Conservation (phyloP, 2,329 filamentous ascomycete genomes). For the Monascus ruber region DNA sequence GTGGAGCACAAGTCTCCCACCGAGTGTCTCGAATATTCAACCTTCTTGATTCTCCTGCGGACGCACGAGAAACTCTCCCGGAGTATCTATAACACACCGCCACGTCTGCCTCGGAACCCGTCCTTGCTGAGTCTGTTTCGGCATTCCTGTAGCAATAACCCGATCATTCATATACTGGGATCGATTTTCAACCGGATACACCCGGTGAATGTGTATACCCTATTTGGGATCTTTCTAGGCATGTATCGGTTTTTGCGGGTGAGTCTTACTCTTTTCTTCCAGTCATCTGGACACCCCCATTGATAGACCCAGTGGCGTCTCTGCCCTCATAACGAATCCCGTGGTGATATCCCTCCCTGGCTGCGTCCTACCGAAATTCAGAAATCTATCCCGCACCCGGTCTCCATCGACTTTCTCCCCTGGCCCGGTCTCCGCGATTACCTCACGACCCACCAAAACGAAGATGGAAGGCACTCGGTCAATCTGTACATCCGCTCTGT, state of each 20-base stretch:
- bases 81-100: not conserved
- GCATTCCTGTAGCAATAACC: not conserved
- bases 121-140: not conserved
- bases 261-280: not conserved
- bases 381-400: conserved; percentile 2
- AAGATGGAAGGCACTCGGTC: not conserved
- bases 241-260: not conserved
- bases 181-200: not conserved
- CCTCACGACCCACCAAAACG: conserved; percentile 2
- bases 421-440: conserved; percentile 5
- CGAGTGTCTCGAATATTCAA: not conserved
- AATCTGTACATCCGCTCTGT: not conserved
- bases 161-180: not conserved
- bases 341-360: conserved; percentile 1
- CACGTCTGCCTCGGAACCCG: not conserved
- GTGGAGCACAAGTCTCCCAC: not conserved
- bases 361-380: conserved; percentile 4
- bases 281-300: not conserved
- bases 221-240: not conserved
- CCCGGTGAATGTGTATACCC: not conserved
- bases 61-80: not conserved
- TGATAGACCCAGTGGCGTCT: not conserved
- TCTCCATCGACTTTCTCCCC: conserved; percentile 6
- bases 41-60: not conserved
- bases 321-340: not conserved